phyloP scores from a whole-genome alignment of 2,329 filamentous ascomycete species.

The Pseudogymnoascus sp. region DNA sequence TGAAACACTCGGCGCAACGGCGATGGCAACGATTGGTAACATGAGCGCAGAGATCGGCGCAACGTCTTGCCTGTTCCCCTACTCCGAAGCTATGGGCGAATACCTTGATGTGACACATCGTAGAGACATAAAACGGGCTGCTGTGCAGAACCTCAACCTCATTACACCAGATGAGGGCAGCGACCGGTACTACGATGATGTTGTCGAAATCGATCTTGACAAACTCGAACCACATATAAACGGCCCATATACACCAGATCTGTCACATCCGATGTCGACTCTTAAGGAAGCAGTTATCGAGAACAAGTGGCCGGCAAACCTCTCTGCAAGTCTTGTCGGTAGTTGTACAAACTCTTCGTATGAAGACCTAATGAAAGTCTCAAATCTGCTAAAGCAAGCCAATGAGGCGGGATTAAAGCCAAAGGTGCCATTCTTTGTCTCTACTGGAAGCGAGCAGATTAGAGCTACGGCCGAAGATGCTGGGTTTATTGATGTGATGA shows the following conservation, averaged over 20 bases:
- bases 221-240: conserved; percentile 30
- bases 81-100: conserved; percentile 26
- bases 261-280: conserved; percentile 27
- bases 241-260: conserved; percentile 30
- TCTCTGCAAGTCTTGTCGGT: conserved; percentile 27
- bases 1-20: conserved; percentile 27
- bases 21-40: conserved; percentile 32
- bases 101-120: conserved; percentile 28
- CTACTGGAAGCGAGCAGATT: conserved; percentile 29
- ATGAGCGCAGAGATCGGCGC: conserved; percentile 32
- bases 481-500: conserved; percentile 24
- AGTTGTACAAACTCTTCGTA: conserved; percentile 32
- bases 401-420: conserved; percentile 25
- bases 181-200: conserved; percentile 27
- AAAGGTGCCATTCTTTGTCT: conserved; percentile 27
- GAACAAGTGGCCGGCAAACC: conserved; percentile 25
- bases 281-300: conserved; percentile 22
- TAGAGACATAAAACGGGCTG: conserved; percentile 17
- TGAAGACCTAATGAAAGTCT: conserved; percentile 28
- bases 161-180: conserved; percentile 25
- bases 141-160: conserved; percentile 13
- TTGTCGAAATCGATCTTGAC: conserved; percentile 30
- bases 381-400: conserved; percentile 25
- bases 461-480: conserved; percentile 25
- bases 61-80: conserved; percentile 31